Conservation (phyloP, 768 basidiomycete species). For the Tulasnella sp. region DNA sequence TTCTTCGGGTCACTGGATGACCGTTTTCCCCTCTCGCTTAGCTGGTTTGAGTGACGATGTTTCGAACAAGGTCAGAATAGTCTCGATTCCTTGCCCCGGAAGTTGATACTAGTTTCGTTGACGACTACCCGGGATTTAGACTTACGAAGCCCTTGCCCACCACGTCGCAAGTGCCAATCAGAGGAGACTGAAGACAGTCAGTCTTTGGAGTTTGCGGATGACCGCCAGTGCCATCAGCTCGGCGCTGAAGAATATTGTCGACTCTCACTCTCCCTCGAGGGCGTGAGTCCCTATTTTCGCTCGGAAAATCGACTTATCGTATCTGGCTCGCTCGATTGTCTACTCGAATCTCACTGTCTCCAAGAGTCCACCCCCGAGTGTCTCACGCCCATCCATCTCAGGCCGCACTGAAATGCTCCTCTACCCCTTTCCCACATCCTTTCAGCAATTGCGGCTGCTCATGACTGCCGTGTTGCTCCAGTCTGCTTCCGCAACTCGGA, state of each 20-base stretch:
- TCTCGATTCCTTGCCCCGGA: background rate
- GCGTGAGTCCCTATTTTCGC: background rate
- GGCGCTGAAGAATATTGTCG: conserved; percentile 65
- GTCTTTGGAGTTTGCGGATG: conserved; percentile 91
- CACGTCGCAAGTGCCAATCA: conserved; percentile 90
- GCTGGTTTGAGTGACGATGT: conserved; percentile 90
- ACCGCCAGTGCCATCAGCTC: conserved; percentile 81
- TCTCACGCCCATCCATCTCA: background rate
- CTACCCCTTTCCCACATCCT: background rate
- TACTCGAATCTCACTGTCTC: background rate
- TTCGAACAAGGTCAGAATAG: conserved; percentile 57
- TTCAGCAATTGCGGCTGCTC: background rate
- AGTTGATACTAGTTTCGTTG: conserved; percentile 13
- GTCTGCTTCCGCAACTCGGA: background rate
- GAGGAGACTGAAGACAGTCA: conserved; percentile 80
- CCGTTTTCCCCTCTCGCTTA: conserved; percentile 30
- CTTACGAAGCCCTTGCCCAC: conserved; percentile 87
- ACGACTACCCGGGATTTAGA: conserved; percentile 35
- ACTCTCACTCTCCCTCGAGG: conserved; percentile 29
- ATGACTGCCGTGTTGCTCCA: background rate
- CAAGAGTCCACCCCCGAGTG: background rate
- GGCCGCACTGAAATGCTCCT: background rate
- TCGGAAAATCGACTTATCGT: background rate
- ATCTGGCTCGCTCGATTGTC: background rate
- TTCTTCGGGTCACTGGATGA: conserved; percentile 8